A percentile compares a stretch with the other conserved stretches of the same genome.
Evolutionary conservation across 208 protist species (phyloP).

Genomic region (Trypanosoma mega): DNA sequence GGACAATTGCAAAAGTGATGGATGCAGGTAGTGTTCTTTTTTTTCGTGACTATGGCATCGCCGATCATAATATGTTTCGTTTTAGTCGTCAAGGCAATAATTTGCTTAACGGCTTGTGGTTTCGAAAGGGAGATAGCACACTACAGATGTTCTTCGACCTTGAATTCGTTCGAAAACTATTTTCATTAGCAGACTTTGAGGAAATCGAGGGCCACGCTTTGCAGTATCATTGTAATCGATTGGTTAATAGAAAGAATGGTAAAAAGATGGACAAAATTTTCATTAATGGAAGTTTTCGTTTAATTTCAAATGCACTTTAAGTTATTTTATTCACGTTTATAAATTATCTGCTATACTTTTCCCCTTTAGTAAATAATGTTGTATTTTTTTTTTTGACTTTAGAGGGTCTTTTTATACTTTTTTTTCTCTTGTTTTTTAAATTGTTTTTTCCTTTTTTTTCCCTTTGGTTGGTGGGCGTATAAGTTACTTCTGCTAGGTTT

Average conservation of each 20-base stretch:
- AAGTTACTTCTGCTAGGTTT: background rate
- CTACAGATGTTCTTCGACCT: conserved; percentile 76
- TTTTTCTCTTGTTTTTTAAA: background rate
- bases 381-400: background rate
- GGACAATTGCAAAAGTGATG: conserved; percentile 37
- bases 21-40: conserved; percentile 49
- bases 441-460: conserved; percentile 4
- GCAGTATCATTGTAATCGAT: conserved; percentile 80
- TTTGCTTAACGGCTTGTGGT: conserved; percentile 25
- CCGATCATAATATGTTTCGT: conserved; percentile 81
- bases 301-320: conserved; percentile 1
- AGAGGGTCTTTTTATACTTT: background rate
- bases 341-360: background rate
- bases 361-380: background rate
- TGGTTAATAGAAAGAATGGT: conserved; percentile 81
- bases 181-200: conserved; percentile 43
- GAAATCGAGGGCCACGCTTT: conserved; percentile 32
- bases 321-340: background rate
- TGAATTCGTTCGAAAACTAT: conserved; percentile 41
- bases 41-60: conserved; percentile 77
- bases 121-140: conserved; percentile 73
- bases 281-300: conserved; percentile 70
- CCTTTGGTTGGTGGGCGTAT: background rate
- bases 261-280: conserved; percentile 88
- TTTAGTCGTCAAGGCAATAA: conserved; percentile 51